Evolutionary conservation across 1,284 basidiomycete genomes (phyloP), one percentile per base, ranked within the genome.

Genomic region (Rhodotorula mucilaginosa): DNA sequence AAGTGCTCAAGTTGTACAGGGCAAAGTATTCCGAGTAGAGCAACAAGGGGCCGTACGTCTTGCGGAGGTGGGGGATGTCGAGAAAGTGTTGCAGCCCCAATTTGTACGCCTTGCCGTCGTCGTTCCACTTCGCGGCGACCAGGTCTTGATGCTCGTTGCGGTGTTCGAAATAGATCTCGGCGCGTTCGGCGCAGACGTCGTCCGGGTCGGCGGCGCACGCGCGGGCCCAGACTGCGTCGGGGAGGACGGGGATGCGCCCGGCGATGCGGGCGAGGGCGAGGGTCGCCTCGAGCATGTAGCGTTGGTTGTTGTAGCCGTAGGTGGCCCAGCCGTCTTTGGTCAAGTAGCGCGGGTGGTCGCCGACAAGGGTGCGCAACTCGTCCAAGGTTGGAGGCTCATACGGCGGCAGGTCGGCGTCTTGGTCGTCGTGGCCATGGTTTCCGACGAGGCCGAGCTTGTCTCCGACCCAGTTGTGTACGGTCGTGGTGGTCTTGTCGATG

Each of bases 41-140:
- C 21, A 72, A 63, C 56, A 72, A 34, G 34, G 68, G 67, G 12
- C 71, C 71, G 64, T 66, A 72, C 3, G 79, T 76, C 54, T 77
- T 69, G 26, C 80, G 82, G 13, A 85, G 79, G 68, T 82, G 81
- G 0, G 84, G 81, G n/a, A 86, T 60, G 76, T 86, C 83, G 67
- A 86, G 78, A 83, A 86, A 85, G 46, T 72, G 56, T 69, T 75
- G 73, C 23, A 19, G 26, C 6, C 64, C 56, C 4, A 68, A 3
- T 59, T 69, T 64, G 64, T 58, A 72, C 10, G 62, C 64, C 34
- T 58, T 48, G 5, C 70, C 73, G 6, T 68, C 63, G 26, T 73
- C 69, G 56, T 66, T 69, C 71, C 71, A 70, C 7, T 26, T 61
- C 31, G 54, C 56, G 1, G 39, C 48, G 34, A 67, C 46, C 4